phyloP scores from a whole-genome alignment of 2,329 filamentous ascomycete species.

The Stagonosporopsis vannaccii region DNA sequence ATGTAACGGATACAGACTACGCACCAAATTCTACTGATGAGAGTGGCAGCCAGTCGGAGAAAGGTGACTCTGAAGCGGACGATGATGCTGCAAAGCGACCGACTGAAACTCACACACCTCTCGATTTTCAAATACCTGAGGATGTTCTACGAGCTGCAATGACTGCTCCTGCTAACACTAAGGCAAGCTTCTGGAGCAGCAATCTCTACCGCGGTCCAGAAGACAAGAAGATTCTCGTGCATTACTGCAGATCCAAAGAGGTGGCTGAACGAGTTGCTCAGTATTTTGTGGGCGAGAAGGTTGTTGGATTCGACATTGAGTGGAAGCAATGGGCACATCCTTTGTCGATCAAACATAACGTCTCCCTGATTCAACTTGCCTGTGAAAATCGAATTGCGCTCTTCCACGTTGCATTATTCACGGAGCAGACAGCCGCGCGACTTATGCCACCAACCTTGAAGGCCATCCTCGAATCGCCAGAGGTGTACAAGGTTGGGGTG shows the following conservation, averaged over 20 bases:
- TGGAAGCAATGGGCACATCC: constrained; percentile 65
- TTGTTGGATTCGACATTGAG: constrained; percentile 90
- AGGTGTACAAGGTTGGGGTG: constrained; percentile 79
- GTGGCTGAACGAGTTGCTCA: constrained; percentile 72
- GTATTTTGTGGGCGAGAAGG: constrained; percentile 71
- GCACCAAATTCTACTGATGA: background rate
- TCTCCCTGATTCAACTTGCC: constrained; percentile 84
- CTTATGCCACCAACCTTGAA: constrained; percentile 74
- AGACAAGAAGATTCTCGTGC: constrained; percentile 67
- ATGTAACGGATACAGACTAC: constrained; percentile 1
- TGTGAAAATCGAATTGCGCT: constrained; percentile 78
- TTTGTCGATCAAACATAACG: constrained; percentile 75
- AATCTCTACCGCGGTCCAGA: constrained; percentile 67
- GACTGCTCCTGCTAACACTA: constrained; percentile 39
- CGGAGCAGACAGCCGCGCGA: constrained; percentile 53
- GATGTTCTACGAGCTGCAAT: constrained; percentile 37
- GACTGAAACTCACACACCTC: constrained; percentile 29
- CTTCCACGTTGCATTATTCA: constrained; percentile 73
- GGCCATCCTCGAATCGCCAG: constrained; percentile 73
- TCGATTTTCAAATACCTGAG: constrained; percentile 45
- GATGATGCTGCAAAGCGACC: constrained; percentile 22
- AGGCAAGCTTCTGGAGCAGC: constrained; percentile 68
- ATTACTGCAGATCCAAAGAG: constrained; percentile 76
- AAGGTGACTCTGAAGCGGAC: constrained; percentile 3
- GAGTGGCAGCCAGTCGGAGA: background rate